Percentiles rank a stretch among this genome's conserved stretches.
Evolutionary conservation across 352 stramenopile genomes (phyloP).

Genomic region (Pythium inflatum): DNA sequence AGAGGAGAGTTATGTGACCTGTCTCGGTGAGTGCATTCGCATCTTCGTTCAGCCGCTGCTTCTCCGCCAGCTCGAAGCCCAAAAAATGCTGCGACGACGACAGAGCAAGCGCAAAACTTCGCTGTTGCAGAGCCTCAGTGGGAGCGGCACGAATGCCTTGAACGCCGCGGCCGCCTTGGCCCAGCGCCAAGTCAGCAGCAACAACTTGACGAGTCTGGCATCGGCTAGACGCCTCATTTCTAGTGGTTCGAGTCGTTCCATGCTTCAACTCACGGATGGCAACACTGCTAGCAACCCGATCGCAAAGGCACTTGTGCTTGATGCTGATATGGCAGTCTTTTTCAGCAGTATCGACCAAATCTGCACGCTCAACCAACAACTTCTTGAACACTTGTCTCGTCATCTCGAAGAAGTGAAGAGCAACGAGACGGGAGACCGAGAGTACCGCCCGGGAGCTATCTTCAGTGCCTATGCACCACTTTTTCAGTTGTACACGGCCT

Average conservation of each 20-base stretch:
- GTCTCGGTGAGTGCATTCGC: slow-evolving; percentile 82
- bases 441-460: slow-evolving; percentile 62
- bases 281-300: background rate
- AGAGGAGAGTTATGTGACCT: slow-evolving; percentile 84
- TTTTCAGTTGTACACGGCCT: slow-evolving; percentile 86
- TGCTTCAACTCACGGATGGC: background rate
- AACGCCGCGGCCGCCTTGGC: slow-evolving; percentile 34
- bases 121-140: slow-evolving; percentile 56
- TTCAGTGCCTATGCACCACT: slow-evolving; percentile 86
- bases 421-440: slow-evolving; percentile 34
- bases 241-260: slow-evolving; percentile 23
- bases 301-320: slow-evolving; percentile 66
- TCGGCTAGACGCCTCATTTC: slow-evolving; percentile 26
- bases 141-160: slow-evolving; percentile 42
- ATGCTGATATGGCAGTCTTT: slow-evolving; percentile 87
- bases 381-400: slow-evolving; percentile 82
- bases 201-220: slow-evolving; percentile 51
- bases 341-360: slow-evolving; percentile 90
- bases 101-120: slow-evolving; percentile 73
- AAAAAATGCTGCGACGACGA: slow-evolving; percentile 59
- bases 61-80: slow-evolving; percentile 77
- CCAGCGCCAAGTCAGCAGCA: slow-evolving; percentile 47
- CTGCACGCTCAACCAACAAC: slow-evolving; percentile 86
- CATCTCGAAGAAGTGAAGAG: slow-evolving; percentile 71
- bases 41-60: slow-evolving; percentile 83